phyloP scores from a whole-genome alignment of 768 basidiomycete species.

The Strobilomyces dryophilus region DNA sequence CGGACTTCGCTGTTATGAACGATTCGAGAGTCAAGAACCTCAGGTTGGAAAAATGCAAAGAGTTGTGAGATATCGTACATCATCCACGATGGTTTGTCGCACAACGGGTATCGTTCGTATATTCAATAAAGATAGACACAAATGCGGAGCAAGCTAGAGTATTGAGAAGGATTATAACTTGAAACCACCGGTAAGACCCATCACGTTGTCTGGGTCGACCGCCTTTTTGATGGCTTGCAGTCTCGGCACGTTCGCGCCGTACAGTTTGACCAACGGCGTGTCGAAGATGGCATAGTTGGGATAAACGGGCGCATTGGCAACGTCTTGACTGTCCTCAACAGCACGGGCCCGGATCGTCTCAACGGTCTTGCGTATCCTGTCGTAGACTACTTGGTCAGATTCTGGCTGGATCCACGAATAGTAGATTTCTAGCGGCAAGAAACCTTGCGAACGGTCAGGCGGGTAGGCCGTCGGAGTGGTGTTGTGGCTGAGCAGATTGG shows the following conservation, averaged over 20 bases:
- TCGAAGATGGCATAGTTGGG: constrained; percentile 54
- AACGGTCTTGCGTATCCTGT: constrained; percentile 36
- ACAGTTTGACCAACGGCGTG: constrained; percentile 45
- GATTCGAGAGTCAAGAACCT: background rate
- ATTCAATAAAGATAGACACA: background rate
- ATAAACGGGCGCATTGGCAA: constrained; percentile 38
- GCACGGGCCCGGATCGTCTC: constrained; percentile 36
- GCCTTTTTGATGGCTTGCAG: background rate
- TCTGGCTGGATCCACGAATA: background rate
- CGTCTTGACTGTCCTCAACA: background rate
- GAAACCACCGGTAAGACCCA: constrained; percentile 60
- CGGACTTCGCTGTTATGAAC: constrained; percentile 12
- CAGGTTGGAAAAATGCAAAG: too few species aligned
- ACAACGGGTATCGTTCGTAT: background rate
- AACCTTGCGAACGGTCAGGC: constrained; percentile 31
- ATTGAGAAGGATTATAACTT: constrained; percentile 35
- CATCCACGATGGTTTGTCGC: background rate
- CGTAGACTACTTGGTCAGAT: constrained; percentile 23
- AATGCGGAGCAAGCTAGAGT: background rate
- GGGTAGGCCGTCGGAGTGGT: constrained; percentile 43
- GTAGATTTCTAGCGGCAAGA: constrained; percentile 47
- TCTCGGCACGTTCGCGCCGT: constrained; percentile 37
- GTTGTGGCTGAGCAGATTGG: constrained; percentile 35
- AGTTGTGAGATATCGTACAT: too few species aligned
- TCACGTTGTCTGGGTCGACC: constrained; percentile 50